Percentiles rank a stretch among this genome's conserved stretches.
These are phyloP conservation scores for Pachysolen tannophilus DNA, from an alignment of 805 yeast species.

Conservation along the genomic window DNA sequence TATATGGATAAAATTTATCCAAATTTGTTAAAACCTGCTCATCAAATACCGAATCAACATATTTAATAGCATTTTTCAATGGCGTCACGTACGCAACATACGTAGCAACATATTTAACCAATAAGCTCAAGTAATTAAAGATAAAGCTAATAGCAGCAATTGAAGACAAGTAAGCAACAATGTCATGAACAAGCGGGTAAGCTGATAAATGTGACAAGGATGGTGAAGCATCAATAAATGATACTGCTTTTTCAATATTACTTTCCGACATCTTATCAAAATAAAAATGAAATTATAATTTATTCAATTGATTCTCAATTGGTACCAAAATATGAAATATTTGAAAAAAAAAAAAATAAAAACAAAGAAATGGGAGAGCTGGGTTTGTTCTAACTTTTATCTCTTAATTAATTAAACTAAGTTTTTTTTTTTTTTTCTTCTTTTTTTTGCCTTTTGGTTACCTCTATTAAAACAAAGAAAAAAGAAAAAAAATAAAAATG, in stretches of 20 bases:
- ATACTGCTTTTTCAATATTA: neutral
- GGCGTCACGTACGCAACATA: constrained; percentile 14
- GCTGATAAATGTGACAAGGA: constrained; percentile 17
- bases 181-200: constrained; percentile 23
- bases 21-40: constrained; percentile 15
- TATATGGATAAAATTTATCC: constrained; percentile 22
- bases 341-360: no score
- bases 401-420: no score
- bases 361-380: no score
- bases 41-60: constrained; percentile 17
- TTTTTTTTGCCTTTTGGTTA: no score
- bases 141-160: constrained; percentile 14
- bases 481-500: no score
- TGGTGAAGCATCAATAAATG: neutral
- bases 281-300: no score
- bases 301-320: no score
- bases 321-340: no score
- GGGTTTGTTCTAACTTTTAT: no score
- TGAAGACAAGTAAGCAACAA: constrained; percentile 11
- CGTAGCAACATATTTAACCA: constrained; percentile 8
- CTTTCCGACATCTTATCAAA: constrained; percentile 5
- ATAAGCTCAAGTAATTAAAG: constrained; percentile 12
- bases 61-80: constrained; percentile 13
- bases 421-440: no score
- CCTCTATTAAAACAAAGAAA: no score